These are phyloP conservation scores for Pholiota microspora DNA, from an alignment of 768 basidiomycete species.

Conservation along the genomic window DNA sequence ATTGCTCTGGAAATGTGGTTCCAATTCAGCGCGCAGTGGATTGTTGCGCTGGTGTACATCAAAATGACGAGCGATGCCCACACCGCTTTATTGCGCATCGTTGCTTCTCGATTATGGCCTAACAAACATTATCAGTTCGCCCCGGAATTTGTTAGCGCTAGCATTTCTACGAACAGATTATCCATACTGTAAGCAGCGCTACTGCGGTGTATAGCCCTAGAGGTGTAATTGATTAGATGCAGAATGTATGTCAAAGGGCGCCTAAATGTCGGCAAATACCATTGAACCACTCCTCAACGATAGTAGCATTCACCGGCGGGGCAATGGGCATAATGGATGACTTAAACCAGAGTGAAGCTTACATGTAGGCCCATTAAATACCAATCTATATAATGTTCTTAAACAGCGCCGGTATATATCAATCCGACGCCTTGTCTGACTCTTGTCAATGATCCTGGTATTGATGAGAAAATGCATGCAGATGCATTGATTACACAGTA, in stretches of 20 bases:
- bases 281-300: slow-evolving; percentile 2
- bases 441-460: too few species aligned
- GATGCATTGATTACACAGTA: too few species aligned
- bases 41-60: not conserved
- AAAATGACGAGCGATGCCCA: not conserved
- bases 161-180: not conserved
- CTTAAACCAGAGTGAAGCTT: not conserved
- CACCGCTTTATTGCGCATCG: not conserved
- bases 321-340: not conserved
- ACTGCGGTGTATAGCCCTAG: not conserved
- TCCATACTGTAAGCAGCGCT: not conserved
- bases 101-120: not conserved
- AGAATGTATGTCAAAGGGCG: not conserved
- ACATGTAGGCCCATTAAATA: not conserved
- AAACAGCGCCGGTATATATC: too few species aligned
- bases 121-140: not conserved
- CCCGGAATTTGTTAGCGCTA: not conserved
- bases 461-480: too few species aligned
- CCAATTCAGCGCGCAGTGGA: not conserved
- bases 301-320: not conserved
- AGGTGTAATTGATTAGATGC: not conserved
- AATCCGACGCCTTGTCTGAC: too few species aligned
- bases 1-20: not conserved
- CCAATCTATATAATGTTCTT: not conserved
- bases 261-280: not conserved